Evolutionary conservation across 805 yeast genomes (phyloP), one percentile per base, ranked within the genome.

Genomic region (Saccharomyces kudriavzevii): DNA sequence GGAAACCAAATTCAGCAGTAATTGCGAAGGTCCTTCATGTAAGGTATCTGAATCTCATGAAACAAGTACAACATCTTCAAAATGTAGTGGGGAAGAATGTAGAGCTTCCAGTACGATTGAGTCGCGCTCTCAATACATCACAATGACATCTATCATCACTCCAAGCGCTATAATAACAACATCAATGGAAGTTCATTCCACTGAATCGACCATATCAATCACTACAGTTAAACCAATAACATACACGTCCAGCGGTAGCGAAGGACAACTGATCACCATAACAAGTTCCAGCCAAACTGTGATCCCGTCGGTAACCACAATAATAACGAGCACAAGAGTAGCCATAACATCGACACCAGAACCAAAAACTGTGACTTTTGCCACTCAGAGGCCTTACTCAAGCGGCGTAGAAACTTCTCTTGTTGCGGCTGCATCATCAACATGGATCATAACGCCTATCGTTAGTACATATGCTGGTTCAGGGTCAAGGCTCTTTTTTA

Each of bases 221-320:
- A 58, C 58, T 6, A 52, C 56, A 13, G 40, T 57, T 9, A 22
- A 53, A 5, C 56, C 59, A 22, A 28, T 54, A 5, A 56, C 61
- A 17, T 17, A 26, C 8, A 56, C 52, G 11, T 48, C 58, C 4
- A 40, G 54, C 35, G 24, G 53, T 27, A 48, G 48, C 2, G 28
- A 50, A 27, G 54, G 54, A 14, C 50, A 57, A 20, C 30, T 53
- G 20, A 40, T 51, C 2, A 59, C 60, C 3, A 49, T 55, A 27
- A 56, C 56, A 13, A 54, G 55, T 27, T 54, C 59, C 5, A 40
- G 27, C 20, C 48, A 52, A 9, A 53, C 47, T 22, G 48, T 50
- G 5, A 13, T 52, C 3, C 49, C 56, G 1, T 45, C 50, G 2
- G 53, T 51, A 3, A 55, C 60, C 13, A 54, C 59, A 13, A 40